These are phyloP conservation scores for Thuja plicata DNA, from an alignment of 83 land plant species.

Conservation along the genomic window DNA sequence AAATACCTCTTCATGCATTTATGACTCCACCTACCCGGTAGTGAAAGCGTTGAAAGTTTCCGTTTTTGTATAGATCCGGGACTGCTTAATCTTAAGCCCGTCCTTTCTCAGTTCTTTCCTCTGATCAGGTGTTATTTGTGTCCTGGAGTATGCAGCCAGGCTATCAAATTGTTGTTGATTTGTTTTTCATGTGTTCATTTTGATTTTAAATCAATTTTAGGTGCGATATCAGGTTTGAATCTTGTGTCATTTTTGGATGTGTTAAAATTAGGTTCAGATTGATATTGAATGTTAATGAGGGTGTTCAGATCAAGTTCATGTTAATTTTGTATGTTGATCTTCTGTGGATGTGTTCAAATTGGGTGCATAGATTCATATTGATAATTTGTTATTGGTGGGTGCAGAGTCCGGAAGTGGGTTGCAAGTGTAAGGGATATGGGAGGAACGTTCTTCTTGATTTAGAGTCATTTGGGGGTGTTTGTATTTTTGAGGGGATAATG, in stretches of 20 bases:
- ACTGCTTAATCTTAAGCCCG: neutral
- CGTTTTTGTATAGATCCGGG: neutral
- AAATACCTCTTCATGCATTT: neutral
- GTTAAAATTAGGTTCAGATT: neutral
- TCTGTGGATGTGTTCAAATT: neutral
- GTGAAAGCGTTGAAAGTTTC: neutral
- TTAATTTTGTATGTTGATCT: neutral
- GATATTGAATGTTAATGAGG: neutral
- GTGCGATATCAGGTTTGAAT: too few relatives aligned
- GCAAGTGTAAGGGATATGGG: slow-evolving; percentile 19
- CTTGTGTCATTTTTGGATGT: neutral
- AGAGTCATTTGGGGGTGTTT: neutral
- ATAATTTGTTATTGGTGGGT: neutral
- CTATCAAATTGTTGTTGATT: neutral
- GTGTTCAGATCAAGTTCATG: neutral
- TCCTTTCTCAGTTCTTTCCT: neutral
- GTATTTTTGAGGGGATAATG: neutral
- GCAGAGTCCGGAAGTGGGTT: slow-evolving; percentile 15
- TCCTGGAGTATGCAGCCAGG: neutral
- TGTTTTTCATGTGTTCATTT: neutral
- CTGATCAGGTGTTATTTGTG: neutral
- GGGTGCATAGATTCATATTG: neutral
- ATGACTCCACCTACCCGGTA: slow-evolving; percentile 1
- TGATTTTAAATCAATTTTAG: neutral
- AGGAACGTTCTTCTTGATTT: neutral